These are phyloP conservation scores for Galeopsis tetrahit DNA, from an alignment of 257 asterid species.

Conservation along the genomic window DNA sequence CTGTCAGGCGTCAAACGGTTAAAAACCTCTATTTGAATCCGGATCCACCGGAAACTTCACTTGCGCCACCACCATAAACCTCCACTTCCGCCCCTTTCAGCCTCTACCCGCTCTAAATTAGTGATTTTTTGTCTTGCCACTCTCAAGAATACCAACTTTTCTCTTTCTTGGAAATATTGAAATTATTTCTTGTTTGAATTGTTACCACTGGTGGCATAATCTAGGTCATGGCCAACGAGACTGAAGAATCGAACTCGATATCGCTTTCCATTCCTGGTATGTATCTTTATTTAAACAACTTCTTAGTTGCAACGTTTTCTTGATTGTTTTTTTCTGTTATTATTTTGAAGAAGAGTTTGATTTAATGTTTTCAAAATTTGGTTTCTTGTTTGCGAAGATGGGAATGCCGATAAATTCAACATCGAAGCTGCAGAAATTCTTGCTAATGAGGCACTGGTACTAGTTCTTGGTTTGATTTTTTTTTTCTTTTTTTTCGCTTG, in stretches of 20 bases:
- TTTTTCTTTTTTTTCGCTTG: slow-evolving; percentile 4
- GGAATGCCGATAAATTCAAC: slow-evolving; percentile 59
- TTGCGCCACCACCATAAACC: too few species aligned
- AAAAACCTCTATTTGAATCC: too few species aligned
- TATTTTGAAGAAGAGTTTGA: not conserved
- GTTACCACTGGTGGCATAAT: not conserved
- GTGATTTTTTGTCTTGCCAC: too few species aligned
- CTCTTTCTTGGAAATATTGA: too few species aligned
- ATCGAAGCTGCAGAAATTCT: slow-evolving; percentile 82
- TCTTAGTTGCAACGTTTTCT: not conserved
- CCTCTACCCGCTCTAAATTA: too few species aligned
- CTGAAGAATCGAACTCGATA: slow-evolving; percentile 36
- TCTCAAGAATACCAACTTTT: too few species aligned
- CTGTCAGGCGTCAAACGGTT: too few species aligned
- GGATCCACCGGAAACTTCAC: too few species aligned
- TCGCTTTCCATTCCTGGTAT: slow-evolving; percentile 35
- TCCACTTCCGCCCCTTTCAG: too few species aligned
- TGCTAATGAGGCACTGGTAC: slow-evolving; percentile 87
- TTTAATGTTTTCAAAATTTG: not conserved
- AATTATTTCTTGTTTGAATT: not conserved
- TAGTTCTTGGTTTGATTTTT: slow-evolving; percentile 22
- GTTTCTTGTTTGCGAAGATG: slow-evolving; percentile 38
- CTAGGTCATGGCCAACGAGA: slow-evolving; percentile 40
- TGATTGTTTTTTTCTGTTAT: slow-evolving; percentile 1
- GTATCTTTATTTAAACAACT: not conserved